Evolutionary conservation across 2,329 filamentous ascomycete species (phyloP), one percentile per base, ranked within the genome.

Genomic region (Fusarium hostae): DNA sequence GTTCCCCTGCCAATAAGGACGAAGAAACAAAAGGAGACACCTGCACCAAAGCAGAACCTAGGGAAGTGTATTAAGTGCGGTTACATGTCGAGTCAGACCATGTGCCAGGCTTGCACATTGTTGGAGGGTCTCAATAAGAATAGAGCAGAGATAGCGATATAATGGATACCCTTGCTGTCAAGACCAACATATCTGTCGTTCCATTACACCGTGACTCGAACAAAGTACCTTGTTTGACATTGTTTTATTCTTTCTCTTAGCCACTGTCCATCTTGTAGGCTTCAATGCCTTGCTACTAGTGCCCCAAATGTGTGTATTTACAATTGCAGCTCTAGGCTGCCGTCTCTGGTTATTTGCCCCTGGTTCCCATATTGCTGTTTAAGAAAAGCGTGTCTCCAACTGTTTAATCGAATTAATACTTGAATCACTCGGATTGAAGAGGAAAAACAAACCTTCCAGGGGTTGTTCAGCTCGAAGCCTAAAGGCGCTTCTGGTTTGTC

Each of bases 41-140:
- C 74, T 47, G 79, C 76, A 15, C 82, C 86, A n/a, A 87, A 89
- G 76, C 93, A 95, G 80, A 90, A 91, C 18, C 87, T 98, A 74
- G 94, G 95, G 3, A 91, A 90, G 71, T 99, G 96, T 78, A 89
- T 91, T 77, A 91, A 89, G 57, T 99, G 96, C 76, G 96, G 96
- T 18, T 99, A 98, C 79, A 92, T 99, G 81, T 97, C 96, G 4
- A 98, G 95, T 76, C 96, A 99, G 81, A 88, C 89, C 34, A 89
- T 98, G 41, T 99, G 96, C 82, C 97, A 99, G 82, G 96, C 96
- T 1, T 99, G 96, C 79, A 92, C 91, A 68, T 84, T 99, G 47
- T 87, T 99, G 5, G 95, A 98, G 75, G 94, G 92, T 0, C 81
- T 99, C 51, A 99, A 99, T 79, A 98, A 96, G 82, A 91, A 91